Evolutionary conservation across 352 stramenopile species (phyloP), one percentile per base, ranked within the genome.

Genomic region (Phytophthora hybrid): DNA sequence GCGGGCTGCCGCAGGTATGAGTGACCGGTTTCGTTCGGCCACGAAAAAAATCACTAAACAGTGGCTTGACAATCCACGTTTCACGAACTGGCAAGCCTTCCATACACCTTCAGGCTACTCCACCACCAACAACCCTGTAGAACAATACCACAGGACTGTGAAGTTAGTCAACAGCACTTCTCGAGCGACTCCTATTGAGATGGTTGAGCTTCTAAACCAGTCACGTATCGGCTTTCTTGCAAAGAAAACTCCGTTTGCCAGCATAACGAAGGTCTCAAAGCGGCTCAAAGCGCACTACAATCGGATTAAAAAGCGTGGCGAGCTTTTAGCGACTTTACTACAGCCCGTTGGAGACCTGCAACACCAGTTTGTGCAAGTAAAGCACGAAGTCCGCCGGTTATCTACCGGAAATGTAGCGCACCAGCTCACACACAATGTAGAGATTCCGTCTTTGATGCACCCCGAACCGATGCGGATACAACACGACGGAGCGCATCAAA

Each of bases 211-310:
- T 21, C 34, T 67, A n/a, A 16, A 67, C 19, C 47, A 59, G 8
- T 67, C 60, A 19, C 49, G 60, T 4, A 44, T 67, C 16, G 61
- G 34, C 6, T 60, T 68, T 46, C 32, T 68, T 2, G 51, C 32
- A 0, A 54, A 68, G 8, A 59, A 59, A 18, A 18, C 14, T 4
- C 1, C 5, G 7, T 67, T 67, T 18, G 3, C 31, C 1, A 60
- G 31, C 4, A 60, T 67, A 31, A 55, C 14, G 2, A 21, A 67
- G 19, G 61, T 23, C 1, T 67, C 61, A 11, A 67, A 59, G 61
- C 61, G 19, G 2, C 49, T 60, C 3, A 67, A 67, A 41, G 49
- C 49, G 8, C 61, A 53, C 32, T 67, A 44, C 49, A 59, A 67
- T 23, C 4, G 16, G 44, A 67, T 67, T 34, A 67, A 67, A 26